phyloP scores from a whole-genome alignment of 23 red algal genomes.

The Cyanidium caldarium region DNA sequence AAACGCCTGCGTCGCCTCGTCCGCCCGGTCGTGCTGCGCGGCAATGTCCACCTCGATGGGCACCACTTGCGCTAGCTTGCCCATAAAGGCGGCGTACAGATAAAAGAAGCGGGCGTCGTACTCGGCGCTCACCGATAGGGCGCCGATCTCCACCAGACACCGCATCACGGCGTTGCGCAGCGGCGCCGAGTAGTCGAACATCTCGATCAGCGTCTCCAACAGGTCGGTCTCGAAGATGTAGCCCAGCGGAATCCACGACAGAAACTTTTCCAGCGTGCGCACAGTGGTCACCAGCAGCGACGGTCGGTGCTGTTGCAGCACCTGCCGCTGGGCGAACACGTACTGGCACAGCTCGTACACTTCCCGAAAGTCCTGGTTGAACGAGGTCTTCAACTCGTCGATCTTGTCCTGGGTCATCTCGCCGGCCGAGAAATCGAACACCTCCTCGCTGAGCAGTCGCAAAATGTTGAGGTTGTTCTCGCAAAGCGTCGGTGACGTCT shows the following conservation, averaged over 20 bases:
- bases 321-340: constrained; percentile 47
- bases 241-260: constrained; percentile 95
- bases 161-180: constrained; percentile 58
- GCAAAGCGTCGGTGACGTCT: constrained; percentile 56
- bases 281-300: constrained; percentile 62
- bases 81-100: constrained; percentile 57
- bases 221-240: constrained; percentile 94
- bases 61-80: constrained; percentile 41
- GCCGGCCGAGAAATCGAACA: constrained; percentile 86
- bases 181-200: constrained; percentile 23
- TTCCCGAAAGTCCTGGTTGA: constrained; percentile 80
- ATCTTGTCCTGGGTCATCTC: constrained; percentile 93
- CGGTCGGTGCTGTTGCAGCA: constrained; percentile 32
- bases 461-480: constrained; percentile 98
- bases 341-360: constrained; percentile 94
- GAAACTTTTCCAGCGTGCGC: constrained; percentile 81
- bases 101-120: constrained; percentile 62
- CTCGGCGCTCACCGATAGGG: constrained; percentile 5
- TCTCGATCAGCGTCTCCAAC: constrained; percentile 52
- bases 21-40: constrained; percentile 37
- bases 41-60: constrained; percentile 60
- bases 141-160: constrained; percentile 75
- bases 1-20: constrained; percentile 58
- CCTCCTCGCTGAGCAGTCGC: constrained; percentile 76
- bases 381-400: constrained; percentile 64